phyloP scores from a whole-genome alignment of 2,329 filamentous ascomycete species.

The Apiospora sp. region DNA sequence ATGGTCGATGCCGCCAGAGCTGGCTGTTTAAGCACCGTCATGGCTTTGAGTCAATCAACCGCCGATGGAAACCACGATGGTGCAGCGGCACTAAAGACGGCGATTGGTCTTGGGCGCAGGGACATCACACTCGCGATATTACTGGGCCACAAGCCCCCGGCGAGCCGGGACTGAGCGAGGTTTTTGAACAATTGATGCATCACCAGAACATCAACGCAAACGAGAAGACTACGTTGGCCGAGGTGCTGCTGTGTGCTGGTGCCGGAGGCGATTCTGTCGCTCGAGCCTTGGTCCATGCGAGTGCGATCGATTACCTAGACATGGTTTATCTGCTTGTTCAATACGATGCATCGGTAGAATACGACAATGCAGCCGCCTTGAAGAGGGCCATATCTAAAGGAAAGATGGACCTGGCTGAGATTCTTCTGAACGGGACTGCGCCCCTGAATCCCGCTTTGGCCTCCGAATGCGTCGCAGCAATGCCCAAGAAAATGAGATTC shows the following conservation, averaged over 20 bases:
- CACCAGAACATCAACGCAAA: slow-evolving; percentile 55
- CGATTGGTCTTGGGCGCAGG: slow-evolving; percentile 56
- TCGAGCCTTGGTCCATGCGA: slow-evolving; percentile 56
- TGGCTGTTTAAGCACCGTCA: slow-evolving; percentile 59
- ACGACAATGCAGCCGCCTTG: slow-evolving; percentile 57
- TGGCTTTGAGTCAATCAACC: slow-evolving; percentile 58
- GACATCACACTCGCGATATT: slow-evolving; percentile 65
- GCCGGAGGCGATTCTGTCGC: slow-evolving; percentile 60
- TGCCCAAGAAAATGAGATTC: slow-evolving; percentile 55
- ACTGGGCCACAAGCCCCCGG: slow-evolving; percentile 61
- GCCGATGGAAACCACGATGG: slow-evolving; percentile 62
- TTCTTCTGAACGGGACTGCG: slow-evolving; percentile 55
- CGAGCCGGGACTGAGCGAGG: slow-evolving; percentile 55
- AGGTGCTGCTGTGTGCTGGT: slow-evolving; percentile 66
- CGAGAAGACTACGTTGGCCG: slow-evolving; percentile 60
- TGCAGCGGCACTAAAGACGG: slow-evolving; percentile 59
- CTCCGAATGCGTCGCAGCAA: slow-evolving; percentile 57
- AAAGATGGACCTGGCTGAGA: slow-evolving; percentile 54
- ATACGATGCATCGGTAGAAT: slow-evolving; percentile 63
- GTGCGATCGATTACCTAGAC: slow-evolving; percentile 58
- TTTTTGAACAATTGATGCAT: slow-evolving; percentile 57
- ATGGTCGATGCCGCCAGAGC: slow-evolving; percentile 60
- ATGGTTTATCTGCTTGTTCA: slow-evolving; percentile 62
- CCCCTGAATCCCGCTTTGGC: slow-evolving; percentile 53
- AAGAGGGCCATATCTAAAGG: slow-evolving; percentile 57